Evolutionary conservation across 2,329 filamentous ascomycete species (phyloP).

Genomic region (Mycosphaerelloides madeirae): DNA sequence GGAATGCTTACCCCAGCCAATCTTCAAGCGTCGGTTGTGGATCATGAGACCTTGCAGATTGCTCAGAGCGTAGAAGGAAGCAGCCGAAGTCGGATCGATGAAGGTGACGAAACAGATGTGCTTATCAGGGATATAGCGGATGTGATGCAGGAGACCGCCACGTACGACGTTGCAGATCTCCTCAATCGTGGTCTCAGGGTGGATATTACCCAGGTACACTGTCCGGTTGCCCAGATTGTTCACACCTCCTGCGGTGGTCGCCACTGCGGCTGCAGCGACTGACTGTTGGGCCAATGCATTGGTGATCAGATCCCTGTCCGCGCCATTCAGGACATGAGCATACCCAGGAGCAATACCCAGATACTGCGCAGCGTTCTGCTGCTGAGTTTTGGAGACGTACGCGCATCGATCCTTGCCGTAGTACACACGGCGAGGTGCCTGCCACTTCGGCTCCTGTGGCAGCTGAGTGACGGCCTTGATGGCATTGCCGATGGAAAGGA

Average conservation of each 20-base stretch:
- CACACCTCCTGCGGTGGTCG: constrained; percentile 91
- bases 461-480: constrained; percentile 97
- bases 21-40: constrained; percentile 94
- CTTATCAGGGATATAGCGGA: constrained; percentile 98
- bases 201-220: constrained; percentile 97
- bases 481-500: constrained; percentile 92
- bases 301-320: constrained; percentile 93
- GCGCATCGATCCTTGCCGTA: constrained; percentile 98
- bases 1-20: constrained; percentile 99
- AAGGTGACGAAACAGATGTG: constrained; percentile 99
- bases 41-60: constrained; percentile 99
- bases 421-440: constrained; percentile 89
- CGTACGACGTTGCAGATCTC: constrained; percentile 99
- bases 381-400: constrained; percentile 98
- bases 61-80: constrained; percentile 95
- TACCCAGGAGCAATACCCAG: constrained; percentile 95
- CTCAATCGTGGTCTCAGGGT: constrained; percentile 97
- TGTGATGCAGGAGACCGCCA: constrained; percentile 91
- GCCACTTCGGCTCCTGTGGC: constrained; percentile 95
- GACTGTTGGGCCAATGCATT: constrained; percentile 96
- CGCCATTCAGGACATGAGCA: constrained; percentile 90
- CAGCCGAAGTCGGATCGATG: constrained; percentile 95
- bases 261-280: constrained; percentile 91
- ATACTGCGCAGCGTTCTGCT: constrained; percentile 98
- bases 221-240: constrained; percentile 97